These are phyloP conservation scores for Eucalyptus urophylla DNA, from an alignment of 345 rosid genomes.

Conservation along the genomic window DNA sequence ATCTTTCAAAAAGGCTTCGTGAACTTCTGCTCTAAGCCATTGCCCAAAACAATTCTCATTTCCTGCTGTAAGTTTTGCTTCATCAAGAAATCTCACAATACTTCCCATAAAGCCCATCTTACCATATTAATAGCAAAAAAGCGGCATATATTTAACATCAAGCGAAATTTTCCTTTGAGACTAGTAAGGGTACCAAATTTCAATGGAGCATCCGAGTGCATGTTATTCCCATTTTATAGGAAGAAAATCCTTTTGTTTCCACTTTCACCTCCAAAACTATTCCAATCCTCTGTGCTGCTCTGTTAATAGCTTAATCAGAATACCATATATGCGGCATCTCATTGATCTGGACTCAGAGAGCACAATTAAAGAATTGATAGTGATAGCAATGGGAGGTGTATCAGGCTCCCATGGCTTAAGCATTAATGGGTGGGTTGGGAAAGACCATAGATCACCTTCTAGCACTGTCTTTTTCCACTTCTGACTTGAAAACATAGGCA, in stretches of 20 bases:
- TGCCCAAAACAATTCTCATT: background rate
- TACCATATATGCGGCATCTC: background rate
- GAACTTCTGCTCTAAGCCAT: background rate
- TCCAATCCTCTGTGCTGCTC: no score
- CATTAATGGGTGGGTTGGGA: background rate
- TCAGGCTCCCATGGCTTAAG: background rate
- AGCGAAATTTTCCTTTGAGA: background rate
- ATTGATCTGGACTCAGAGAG: background rate
- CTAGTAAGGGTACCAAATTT: background rate
- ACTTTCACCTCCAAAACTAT: background rate
- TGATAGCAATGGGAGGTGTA: background rate
- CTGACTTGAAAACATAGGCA: background rate
- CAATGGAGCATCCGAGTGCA: background rate
- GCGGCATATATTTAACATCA: background rate
- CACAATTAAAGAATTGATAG: background rate
- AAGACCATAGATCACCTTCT: background rate
- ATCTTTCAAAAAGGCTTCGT: background rate
- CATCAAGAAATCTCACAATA: background rate
- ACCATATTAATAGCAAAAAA: background rate
- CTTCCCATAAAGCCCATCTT: background rate
- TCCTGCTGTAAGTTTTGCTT: background rate
- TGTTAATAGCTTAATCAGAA: background rate
- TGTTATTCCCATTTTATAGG: background rate
- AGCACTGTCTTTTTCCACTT: background rate
- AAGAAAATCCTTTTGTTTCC: background rate